Evolutionary conservation across 176 grass and related monocot species (phyloP).

Genomic region (Carex littledalei): DNA sequence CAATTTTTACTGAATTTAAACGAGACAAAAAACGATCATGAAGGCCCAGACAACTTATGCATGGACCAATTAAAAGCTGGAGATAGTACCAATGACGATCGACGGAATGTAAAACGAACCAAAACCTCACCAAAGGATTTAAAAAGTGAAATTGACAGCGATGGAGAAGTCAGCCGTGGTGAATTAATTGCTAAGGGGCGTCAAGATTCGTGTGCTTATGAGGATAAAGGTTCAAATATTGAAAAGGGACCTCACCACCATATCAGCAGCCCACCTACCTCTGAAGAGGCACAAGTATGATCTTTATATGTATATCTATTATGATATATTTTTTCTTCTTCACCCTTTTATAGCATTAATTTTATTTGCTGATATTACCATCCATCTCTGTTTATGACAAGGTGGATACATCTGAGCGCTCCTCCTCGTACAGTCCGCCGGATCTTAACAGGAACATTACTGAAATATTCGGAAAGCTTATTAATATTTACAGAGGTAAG

Average conservation of each 20-base stretch:
- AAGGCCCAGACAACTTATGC: constrained; percentile 7
- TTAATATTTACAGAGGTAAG: constrained; percentile 84
- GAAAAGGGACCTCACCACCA: constrained; percentile 16
- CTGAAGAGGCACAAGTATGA: constrained; percentile 35
- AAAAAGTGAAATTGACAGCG: neutral
- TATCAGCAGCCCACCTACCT: constrained; percentile 22
- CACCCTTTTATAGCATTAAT: neutral
- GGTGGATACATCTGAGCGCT: constrained; percentile 44
- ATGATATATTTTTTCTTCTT: neutral
- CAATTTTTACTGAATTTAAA: constrained; percentile 50
- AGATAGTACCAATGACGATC: neutral
- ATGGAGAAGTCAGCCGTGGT: neutral
- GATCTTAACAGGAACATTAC: constrained; percentile 81
- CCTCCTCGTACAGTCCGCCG: constrained; percentile 53
- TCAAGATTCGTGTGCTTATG: neutral
- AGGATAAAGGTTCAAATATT: constrained; percentile 5
- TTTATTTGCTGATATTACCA: neutral
- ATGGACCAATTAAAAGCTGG: neutral
- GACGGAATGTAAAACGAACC: constrained; percentile 25
- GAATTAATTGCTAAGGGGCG: constrained; percentile 5
- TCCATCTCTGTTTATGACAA: constrained; percentile 24
- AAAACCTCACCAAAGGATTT: constrained; percentile 22
- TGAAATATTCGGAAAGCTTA: constrained; percentile 84
- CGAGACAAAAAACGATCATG: constrained; percentile 29
- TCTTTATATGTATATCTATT: neutral